phyloP scores from a whole-genome alignment of 208 protist genomes.

The Leishmania major region DNA sequence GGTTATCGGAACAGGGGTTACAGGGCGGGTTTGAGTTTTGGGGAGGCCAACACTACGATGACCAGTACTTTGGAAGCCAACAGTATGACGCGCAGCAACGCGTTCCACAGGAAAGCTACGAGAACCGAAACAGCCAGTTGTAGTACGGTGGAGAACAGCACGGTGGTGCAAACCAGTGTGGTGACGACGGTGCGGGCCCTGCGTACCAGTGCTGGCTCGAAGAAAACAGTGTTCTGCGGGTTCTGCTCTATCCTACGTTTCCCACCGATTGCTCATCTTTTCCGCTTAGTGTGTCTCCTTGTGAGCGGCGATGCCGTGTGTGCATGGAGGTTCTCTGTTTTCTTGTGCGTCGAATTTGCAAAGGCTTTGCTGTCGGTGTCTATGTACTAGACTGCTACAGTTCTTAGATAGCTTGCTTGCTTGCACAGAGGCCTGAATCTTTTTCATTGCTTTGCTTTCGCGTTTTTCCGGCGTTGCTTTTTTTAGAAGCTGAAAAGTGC shows the following conservation, averaged over 20 bases:
- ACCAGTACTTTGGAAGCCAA: neutral
- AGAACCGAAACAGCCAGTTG: constrained; percentile 11
- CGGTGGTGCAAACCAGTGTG: neutral
- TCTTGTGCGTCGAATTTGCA: neutral
- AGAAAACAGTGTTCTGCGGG: neutral
- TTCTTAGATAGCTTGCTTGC: neutral
- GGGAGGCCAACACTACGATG: constrained; percentile 10
- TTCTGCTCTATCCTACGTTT: constrained; percentile 6
- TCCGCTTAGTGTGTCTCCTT: neutral
- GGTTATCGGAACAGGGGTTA: neutral
- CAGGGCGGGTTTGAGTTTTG: neutral
- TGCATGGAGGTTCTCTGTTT: neutral
- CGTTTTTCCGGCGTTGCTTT: neutral
- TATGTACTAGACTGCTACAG: neutral
- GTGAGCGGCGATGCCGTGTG: neutral
- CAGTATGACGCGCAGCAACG: constrained; percentile 4
- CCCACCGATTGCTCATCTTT: neutral
- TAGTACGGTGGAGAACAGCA: constrained; percentile 2
- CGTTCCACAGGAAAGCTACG: neutral
- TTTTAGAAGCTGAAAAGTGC: neutral
- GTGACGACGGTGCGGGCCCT: neutral
- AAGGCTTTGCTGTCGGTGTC: neutral
- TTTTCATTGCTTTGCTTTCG: constrained; percentile 9
- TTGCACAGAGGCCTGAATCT: neutral
- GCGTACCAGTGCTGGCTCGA: neutral